Conservation (phyloP, 2,329 filamentous ascomycete species). For the Aspergillus ruber region DNA sequence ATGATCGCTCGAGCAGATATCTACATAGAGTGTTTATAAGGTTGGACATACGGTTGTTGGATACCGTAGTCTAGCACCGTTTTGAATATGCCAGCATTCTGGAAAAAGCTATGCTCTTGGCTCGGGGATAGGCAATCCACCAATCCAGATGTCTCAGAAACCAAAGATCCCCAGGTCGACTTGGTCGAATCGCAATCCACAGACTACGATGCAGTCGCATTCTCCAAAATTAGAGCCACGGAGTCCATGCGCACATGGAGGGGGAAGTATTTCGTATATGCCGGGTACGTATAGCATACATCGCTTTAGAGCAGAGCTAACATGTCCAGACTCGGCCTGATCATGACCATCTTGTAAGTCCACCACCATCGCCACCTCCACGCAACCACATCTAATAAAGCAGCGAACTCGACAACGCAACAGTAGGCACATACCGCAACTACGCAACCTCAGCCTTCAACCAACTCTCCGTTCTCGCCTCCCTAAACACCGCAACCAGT, state of each 20-base stretch:
- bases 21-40: no score
- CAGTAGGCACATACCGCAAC: conserved; percentile 34
- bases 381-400: not conserved
- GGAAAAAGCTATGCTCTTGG: not conserved
- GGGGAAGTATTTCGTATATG: conserved; percentile 23
- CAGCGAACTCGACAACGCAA: conserved; percentile 33
- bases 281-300: conserved; percentile 19
- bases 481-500: conserved; percentile 30
- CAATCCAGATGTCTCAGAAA: not conserved
- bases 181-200: conserved; percentile 1
- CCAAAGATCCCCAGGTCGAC: conserved; percentile 5
- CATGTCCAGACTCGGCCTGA: conserved; percentile 19
- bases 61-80: no score
- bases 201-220: conserved; percentile 11
- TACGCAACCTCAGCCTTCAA: conserved; percentile 38
- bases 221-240: conserved; percentile 23
- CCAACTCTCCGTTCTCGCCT: conserved; percentile 28
- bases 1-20: no score
- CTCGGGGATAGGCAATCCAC: not conserved
- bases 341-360: conserved; percentile 26
- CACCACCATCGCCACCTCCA: no score
- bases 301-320: conserved; percentile 3
- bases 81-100: no score
- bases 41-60: no score
- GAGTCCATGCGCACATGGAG: conserved; percentile 24